Evolutionary conservation across 2,329 filamentous ascomycete species (phyloP), one percentile per base, ranked within the genome.

Genomic region (Ophiostoma australiae): DNA sequence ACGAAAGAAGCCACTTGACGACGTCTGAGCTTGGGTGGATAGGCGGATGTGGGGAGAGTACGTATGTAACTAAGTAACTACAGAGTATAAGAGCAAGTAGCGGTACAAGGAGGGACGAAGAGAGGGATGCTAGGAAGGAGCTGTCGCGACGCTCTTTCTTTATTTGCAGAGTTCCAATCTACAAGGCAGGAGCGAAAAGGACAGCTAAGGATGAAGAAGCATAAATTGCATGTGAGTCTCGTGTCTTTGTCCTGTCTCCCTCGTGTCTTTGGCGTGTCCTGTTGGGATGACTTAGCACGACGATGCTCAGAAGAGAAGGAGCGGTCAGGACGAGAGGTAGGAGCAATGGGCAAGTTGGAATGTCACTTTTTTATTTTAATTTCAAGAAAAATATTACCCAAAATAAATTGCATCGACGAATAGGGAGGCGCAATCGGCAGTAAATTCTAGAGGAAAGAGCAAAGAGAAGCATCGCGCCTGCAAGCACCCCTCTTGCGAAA

Each of bases 241-340:
- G 52, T 58, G 44, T 48, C 20, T 48, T 44, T 17, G 3, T 44
- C 41, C 11, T 44, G 41, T 44, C 41, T 44, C 17, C 41, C 41
- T 44, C 41, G 41, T 44, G 41, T 44, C 15, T 44, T 17, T 44
- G 1, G 20, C 15, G 44, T 48, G 6, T 3, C 39, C 13, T 41
- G 39, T 41, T 41, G 8, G 39, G 37, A 39, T 55, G 48, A 23
- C 48, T 48, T 11, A 27, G 52, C 52, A 58, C 52, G 27, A 55
- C 27, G 52, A 17, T 27, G 58, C 15, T 63, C 23, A 33, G 11
- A 15, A 63, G 27, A 33, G 61, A 72, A 72, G 71, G 71, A 72
- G 71, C 71, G 71, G 71, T 72, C 71, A 72, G 52, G 33, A 39
- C 58, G 2, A 11, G 44, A 58, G 35, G 41, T 6, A 37, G 17